Percentiles rank a stretch among this genome's conserved stretches.
These are phyloP conservation scores for Flaveria ramosissima DNA, from an alignment of 129 eudicot species.

Conservation along the genomic window DNA sequence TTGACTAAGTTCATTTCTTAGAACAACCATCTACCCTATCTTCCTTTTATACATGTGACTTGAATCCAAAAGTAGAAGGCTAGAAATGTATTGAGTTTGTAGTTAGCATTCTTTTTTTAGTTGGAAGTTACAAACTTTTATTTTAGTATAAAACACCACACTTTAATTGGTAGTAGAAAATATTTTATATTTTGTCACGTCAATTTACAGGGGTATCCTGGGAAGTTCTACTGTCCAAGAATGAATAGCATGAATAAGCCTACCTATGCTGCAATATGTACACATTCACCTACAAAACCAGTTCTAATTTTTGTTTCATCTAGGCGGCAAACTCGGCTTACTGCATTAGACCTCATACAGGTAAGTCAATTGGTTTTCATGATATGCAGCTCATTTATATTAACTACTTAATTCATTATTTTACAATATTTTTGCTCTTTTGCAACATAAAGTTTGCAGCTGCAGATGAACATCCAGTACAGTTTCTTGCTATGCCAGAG, in stretches of 20 bases:
- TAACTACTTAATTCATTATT: background rate
- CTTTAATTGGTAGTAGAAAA: background rate
- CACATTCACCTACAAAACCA: slow-evolving; percentile 97
- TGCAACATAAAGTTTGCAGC: slow-evolving; percentile 75
- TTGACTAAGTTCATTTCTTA: background rate
- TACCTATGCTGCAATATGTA: slow-evolving; percentile 93
- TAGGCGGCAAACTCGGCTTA: slow-evolving; percentile 96
- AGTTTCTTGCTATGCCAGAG: slow-evolving; percentile 80
- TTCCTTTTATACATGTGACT: background rate
- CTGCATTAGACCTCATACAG: slow-evolving; percentile 98
- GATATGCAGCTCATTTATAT: slow-evolving; percentile 13
- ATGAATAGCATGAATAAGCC: slow-evolving; percentile 99
- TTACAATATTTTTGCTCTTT: slow-evolving; percentile 13
- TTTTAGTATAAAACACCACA: background rate
- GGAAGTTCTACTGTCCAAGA: slow-evolving; percentile 97
- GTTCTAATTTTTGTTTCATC: slow-evolving; percentile 96
- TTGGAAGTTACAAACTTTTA: background rate
- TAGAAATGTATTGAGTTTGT: background rate
- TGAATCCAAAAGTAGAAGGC: slow-evolving; percentile 1
- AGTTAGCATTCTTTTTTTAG: background rate
- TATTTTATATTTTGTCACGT: slow-evolving; percentile 1
- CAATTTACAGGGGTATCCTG: slow-evolving; percentile 91
- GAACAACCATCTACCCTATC: background rate
- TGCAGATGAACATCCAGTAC: slow-evolving; percentile 88
- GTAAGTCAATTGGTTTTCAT: slow-evolving; percentile 34